Conservation (phyloP, 108 stramenopile genomes). For the Cylindrotheca fusiformis region DNA sequence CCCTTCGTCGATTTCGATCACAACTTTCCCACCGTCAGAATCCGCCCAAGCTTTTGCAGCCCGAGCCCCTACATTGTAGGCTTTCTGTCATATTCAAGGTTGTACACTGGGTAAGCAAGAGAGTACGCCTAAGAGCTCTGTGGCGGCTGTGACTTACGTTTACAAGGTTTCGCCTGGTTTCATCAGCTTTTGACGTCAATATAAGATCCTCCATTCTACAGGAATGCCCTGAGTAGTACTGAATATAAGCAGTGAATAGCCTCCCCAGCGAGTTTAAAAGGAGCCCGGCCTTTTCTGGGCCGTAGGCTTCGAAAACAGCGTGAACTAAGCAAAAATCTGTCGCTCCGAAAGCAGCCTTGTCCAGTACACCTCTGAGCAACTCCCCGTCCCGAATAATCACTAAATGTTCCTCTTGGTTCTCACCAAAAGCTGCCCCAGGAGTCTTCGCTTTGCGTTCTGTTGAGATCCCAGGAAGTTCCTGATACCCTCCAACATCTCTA, state of each 20-base stretch:
- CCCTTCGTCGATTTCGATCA: slow-evolving; percentile 60
- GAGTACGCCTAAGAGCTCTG: neutral
- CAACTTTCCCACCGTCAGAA: slow-evolving; percentile 88
- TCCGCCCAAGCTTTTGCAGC: slow-evolving; percentile 93
- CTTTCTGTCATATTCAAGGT: slow-evolving; percentile 29
- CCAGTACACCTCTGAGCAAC: slow-evolving; percentile 92
- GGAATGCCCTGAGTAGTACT: slow-evolving; percentile 94
- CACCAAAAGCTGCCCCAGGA: slow-evolving; percentile 86
- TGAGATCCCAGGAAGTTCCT: slow-evolving; percentile 74
- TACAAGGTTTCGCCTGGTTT: slow-evolving; percentile 61
- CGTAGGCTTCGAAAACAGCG: slow-evolving; percentile 96
- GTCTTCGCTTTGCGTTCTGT: slow-evolving; percentile 93
- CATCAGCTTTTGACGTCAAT: slow-evolving; percentile 84
- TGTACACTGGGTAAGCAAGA: neutral
- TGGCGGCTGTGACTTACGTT: slow-evolving; percentile 22
- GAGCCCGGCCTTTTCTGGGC: slow-evolving; percentile 85
- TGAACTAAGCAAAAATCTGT: slow-evolving; percentile 93
- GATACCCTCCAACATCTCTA: slow-evolving; percentile 38
- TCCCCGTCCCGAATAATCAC: slow-evolving; percentile 93
- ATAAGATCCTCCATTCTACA: slow-evolving; percentile 98
- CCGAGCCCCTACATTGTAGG: slow-evolving; percentile 79
- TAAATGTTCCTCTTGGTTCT: slow-evolving; percentile 83
- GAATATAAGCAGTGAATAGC: slow-evolving; percentile 95
- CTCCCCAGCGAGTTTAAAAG: slow-evolving; percentile 90
- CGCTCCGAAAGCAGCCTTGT: slow-evolving; percentile 96